A percentile compares a stretch with the other conserved stretches of the same genome.
Conservation (phyloP, 2,329 filamentous ascomycete genomes). For the Mycosphaerella arachidis region DNA sequence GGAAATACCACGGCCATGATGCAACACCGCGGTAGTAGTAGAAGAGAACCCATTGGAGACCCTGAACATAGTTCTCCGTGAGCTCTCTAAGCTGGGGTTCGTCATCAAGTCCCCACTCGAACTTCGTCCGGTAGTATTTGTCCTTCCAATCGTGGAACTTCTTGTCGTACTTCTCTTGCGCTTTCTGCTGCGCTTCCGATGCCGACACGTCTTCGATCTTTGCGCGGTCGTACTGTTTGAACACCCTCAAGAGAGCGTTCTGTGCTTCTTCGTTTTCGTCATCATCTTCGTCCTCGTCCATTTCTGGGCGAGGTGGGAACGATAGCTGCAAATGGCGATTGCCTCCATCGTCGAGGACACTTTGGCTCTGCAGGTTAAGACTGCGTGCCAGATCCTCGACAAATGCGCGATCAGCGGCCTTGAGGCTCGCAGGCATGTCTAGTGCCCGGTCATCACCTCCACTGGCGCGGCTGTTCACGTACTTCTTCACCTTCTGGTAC, state of each 20-base stretch:
- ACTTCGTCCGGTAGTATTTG: slow-evolving; percentile 86
- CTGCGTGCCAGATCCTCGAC: slow-evolving; percentile 77
- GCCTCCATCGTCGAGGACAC: slow-evolving; percentile 59
- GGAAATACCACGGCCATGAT: slow-evolving; percentile 98
- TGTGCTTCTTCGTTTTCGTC: slow-evolving; percentile 80
- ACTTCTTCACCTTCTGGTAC: slow-evolving; percentile 77
- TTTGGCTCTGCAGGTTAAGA: slow-evolving; percentile 62
- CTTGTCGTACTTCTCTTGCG: slow-evolving; percentile 80
- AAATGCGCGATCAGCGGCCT: slow-evolving; percentile 86
- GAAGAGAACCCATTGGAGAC: slow-evolving; percentile 93
- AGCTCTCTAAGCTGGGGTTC: slow-evolving; percentile 75
- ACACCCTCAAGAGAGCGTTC: slow-evolving; percentile 75
- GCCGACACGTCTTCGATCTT: slow-evolving; percentile 73
- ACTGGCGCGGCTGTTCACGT: slow-evolving; percentile 63
- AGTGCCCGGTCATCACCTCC: slow-evolving; percentile 53
- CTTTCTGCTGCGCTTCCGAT: slow-evolving; percentile 72
- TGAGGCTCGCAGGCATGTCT: slow-evolving; percentile 67
- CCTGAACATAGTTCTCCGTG: slow-evolving; percentile 95
- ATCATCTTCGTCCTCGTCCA: slow-evolving; percentile 57
- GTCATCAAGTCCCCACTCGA: slow-evolving; percentile 78
- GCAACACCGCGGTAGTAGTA: slow-evolving; percentile 98
- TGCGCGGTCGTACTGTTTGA: slow-evolving; percentile 88
- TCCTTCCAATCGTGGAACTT: slow-evolving; percentile 94
- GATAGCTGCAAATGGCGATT: slow-evolving; percentile 63
- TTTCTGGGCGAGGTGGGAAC: slow-evolving; percentile 50